Base-by-base conservation (phyloP, 208 protist species). In the Trypanosoma avium region DNA sequence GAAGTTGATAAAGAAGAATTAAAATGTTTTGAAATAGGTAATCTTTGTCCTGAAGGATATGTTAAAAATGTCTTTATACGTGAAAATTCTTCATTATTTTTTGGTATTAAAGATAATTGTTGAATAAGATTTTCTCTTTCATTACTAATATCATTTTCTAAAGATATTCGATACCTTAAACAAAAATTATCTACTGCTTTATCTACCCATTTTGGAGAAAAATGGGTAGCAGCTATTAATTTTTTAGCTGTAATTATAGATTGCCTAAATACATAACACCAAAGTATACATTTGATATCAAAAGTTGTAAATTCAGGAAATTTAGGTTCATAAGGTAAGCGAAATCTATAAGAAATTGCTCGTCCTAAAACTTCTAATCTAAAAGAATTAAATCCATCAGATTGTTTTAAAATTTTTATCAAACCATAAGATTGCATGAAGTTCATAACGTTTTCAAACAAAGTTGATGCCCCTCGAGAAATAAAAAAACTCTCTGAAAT, bases 271-370 rank as follows among this genome's bases (percentile, higher is more conserved):
- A 88, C 54, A 40, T 84, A 72, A 9, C 78, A 65, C 88, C 88
- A 94, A 38, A 94, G 43, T 66, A 94, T 79, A 24, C 73, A 77
- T 52, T 92, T 94, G 0, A 75, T 67, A 66, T 94, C 88, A 30
- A 67, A 64, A 3, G 75, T 27, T 40, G 75, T 82, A 19, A 94
- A 65, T 43, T 73, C 70, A 43, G 67, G 58, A 36, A 57, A 45
- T 53, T 35, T 57, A 36, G 26, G 13, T 21, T 69, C 19, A 26
- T 68, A 67, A 52, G 60, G 66, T 46, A 90, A 75, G 26, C 84
- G 69, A 64, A 86, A 85, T n/a, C 69, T 67, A 62, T 76, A 83
- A 21, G 88, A 91, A 40, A 89, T 27, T 45, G 78, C 78, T 3
- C 82, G 66, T 6, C 88, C 88, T 30, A 91, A 38, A 45, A 81